A percentile compares a stretch with the other conserved stretches of the same genome.
These are phyloP conservation scores for Fusarium sp. DNA, from an alignment of 2,329 filamentous ascomycete genomes.

Conservation along the genomic window DNA sequence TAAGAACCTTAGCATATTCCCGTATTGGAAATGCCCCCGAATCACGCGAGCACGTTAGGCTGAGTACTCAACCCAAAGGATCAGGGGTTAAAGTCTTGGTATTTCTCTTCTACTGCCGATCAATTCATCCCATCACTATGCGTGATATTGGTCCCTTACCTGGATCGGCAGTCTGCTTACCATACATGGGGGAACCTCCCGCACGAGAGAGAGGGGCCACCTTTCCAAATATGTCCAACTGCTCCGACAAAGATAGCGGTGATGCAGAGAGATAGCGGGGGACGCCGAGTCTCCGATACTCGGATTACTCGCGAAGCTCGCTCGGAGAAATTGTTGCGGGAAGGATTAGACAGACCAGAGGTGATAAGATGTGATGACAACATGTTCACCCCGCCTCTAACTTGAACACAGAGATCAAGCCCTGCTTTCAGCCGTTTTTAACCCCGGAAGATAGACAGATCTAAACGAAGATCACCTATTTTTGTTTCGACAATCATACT, in stretches of 20 bases:
- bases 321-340: conserved; percentile 21
- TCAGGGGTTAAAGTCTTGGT: conserved; percentile 17
- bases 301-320: conserved; percentile 3
- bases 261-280: conserved; percentile 13
- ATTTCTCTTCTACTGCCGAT: conserved; percentile 5
- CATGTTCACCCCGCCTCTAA: conserved; percentile 11
- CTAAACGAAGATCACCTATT: neutral
- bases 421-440: neutral
- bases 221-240: conserved; percentile 9
- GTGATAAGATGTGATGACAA: conserved; percentile 18
- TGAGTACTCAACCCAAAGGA: neutral
- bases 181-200: conserved; percentile 4
- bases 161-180: conserved; percentile 15
- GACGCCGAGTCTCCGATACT: neutral
- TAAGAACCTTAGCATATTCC: conserved; percentile 29
- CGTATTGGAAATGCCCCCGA: conserved; percentile 25
- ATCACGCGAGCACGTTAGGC: conserved; percentile 16
- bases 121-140: conserved; percentile 3
- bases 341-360: conserved; percentile 11
- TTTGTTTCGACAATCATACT: neutral
- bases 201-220: neutral
- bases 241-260: conserved; percentile 16
- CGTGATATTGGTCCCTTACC: neutral
- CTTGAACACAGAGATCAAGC: neutral
- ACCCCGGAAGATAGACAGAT: neutral